These are phyloP conservation scores for Ustanciosporium gigantosporum DNA, from an alignment of 1,284 basidiomycete genomes.

Conservation along the genomic window DNA sequence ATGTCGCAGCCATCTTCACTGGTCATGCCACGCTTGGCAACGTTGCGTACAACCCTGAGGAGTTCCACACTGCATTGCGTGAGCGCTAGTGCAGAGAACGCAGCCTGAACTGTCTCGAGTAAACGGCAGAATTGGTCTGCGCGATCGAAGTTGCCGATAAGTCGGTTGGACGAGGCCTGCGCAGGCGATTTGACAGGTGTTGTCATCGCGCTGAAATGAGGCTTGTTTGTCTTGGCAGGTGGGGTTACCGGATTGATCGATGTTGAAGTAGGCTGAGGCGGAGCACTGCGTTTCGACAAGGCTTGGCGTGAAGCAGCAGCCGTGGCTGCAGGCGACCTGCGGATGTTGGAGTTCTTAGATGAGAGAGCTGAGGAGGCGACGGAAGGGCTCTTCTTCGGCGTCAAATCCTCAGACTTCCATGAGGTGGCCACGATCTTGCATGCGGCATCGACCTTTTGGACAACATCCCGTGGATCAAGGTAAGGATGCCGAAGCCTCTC, in stretches of 20 bases:
- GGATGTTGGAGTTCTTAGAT: too few species aligned
- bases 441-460: constrained; percentile 15
- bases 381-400: background rate
- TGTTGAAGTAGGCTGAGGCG: constrained; percentile 4
- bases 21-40: background rate
- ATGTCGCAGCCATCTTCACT: constrained; percentile 2
- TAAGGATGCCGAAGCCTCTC: constrained; percentile 19
- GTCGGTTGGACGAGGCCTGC: background rate
- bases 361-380: too few species aligned
- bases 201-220: constrained; percentile 2
- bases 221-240: constrained; percentile 12
- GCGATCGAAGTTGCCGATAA: constrained; percentile 8
- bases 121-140: constrained; percentile 23
- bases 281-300: constrained; percentile 12
- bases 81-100: constrained; percentile 29
- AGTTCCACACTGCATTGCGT: constrained; percentile 33
- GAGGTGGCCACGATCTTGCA: constrained; percentile 8
- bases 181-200: background rate
- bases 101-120: constrained; percentile 24
- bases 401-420: background rate
- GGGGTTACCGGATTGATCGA: constrained; percentile 5
- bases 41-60: constrained; percentile 20
- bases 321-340: background rate
- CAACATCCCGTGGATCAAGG: constrained; percentile 8
- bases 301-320: background rate